Conservation (phyloP, 345 rosid species). For the Leavenworthia alabamica region DNA sequence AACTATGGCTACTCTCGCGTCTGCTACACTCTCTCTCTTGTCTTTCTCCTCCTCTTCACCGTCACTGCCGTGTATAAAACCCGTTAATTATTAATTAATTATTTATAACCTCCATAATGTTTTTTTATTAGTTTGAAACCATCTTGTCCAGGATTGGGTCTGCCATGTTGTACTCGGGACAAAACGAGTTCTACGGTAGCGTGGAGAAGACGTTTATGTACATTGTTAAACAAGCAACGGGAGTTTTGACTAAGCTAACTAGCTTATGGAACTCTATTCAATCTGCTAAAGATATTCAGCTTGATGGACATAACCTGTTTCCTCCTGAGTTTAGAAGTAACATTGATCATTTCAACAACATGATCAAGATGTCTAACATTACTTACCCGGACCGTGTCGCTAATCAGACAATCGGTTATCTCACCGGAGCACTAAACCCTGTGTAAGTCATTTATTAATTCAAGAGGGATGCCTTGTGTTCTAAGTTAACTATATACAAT, state of each 20-base stretch:
- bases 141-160: slow-evolving; percentile 38
- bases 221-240: not conserved
- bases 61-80: too few species aligned
- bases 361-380: slow-evolving; percentile 33
- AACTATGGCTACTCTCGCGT: too few species aligned
- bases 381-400: slow-evolving; percentile 34
- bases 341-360: slow-evolving; percentile 34
- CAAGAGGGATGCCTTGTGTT: not conserved
- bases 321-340: slow-evolving; percentile 31
- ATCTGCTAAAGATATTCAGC: slow-evolving; percentile 33
- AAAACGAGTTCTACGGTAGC: too few species aligned
- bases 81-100: too few species aligned
- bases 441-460: slow-evolving; percentile 28
- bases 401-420: slow-evolving; percentile 27
- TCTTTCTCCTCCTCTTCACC: too few species aligned
- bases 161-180: slow-evolving; percentile 13
- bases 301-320: slow-evolving; percentile 28
- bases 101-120: too few species aligned
- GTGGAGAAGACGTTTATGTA: too few species aligned
- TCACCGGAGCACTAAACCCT: slow-evolving; percentile 30
- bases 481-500: not conserved
- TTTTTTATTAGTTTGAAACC: not conserved
- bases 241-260: slow-evolving; percentile 22
- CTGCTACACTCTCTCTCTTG: too few species aligned
- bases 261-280: slow-evolving; percentile 30